phyloP scores from a whole-genome alignment of 345 rosid species.

The Gossypium rotundifolium region DNA sequence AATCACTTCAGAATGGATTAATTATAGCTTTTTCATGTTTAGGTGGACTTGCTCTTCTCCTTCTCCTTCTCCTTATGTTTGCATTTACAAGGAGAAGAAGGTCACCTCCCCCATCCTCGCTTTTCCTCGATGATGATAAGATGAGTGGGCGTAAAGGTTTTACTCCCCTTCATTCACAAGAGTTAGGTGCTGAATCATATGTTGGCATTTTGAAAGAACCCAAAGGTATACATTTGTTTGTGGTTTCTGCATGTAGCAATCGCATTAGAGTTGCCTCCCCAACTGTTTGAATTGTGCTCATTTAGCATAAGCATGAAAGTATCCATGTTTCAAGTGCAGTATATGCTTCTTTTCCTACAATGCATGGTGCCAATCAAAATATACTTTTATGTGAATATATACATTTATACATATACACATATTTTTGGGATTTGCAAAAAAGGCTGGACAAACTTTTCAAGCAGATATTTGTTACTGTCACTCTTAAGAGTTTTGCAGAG shows the following conservation, averaged over 20 bases:
- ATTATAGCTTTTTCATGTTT: conserved; percentile 39
- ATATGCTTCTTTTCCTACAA: neutral
- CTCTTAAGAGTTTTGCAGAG: neutral
- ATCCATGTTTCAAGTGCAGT: neutral
- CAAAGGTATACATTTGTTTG: conserved; percentile 32
- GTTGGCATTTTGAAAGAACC: conserved; percentile 29
- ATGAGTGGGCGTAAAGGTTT: conserved; percentile 36
- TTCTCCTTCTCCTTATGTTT: conserved; percentile 32
- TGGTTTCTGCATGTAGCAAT: conserved; percentile 4
- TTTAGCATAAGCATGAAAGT: neutral
- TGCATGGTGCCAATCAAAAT: neutral
- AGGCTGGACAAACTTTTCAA: neutral
- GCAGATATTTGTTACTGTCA: neutral
- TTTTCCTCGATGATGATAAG: conserved; percentile 79
- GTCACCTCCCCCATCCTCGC: conserved; percentile 45
- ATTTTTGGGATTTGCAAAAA: neutral
- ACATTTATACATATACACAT: neutral
- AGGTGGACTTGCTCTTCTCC: conserved; percentile 41
- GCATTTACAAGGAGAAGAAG: conserved; percentile 35
- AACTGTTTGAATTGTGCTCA: neutral
- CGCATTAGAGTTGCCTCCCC: neutral
- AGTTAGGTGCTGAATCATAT: conserved; percentile 34
- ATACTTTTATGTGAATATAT: neutral
- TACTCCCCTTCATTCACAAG: conserved; percentile 49
- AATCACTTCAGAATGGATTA: conserved; percentile 33